Base-by-base conservation (phyloP, 1,284 basidiomycete species). In the Cryptococcus wingfieldii region DNA sequence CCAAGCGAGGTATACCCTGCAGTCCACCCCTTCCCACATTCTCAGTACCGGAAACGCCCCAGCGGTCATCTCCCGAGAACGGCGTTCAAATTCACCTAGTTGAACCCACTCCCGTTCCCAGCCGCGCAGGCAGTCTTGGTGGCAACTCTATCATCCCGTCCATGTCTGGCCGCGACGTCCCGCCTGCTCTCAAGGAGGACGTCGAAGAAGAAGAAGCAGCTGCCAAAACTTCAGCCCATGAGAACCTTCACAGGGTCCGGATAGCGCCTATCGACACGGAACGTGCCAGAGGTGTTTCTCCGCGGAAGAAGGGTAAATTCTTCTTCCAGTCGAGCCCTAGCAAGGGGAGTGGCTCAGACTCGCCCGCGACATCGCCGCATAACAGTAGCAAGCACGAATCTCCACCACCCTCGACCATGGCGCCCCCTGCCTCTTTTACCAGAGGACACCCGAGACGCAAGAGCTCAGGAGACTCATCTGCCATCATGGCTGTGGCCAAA, bases 21-120 rank as follows among this genome's bases (percentile, higher is more conserved):
- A 47, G 50, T 16, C 45, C 52, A 10, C 37, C 27, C 10, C 14
- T 27, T 14, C 63, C 64, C 3, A 58, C 48, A 45, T 43, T 68
- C 19, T 64, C 60, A 7, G 56, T 70, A 6, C 68, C 67, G 2
- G 67, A 70, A 27, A 73, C 72, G 6, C 72, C 72, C 0, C 31
- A 34, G 10, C 31, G 31, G 31, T 10, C 31, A 8, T 34, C 31
- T 34, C 56, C 67, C 9, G 64, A 70, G 14, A 60, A 70, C 46
- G 19, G 42, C 39, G 53, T 75, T 28, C 69, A 74, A 51, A 70
- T 74, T 16, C 68, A 71, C 0, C 60, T 75, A n/a, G 68, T 75
- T 18, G 73, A 75, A 55, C 73, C 73, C 13, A 75, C 73, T 4
- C 73, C 73, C 5, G 73, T 70, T 0, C 72, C 73, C 3, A 67